These are phyloP conservation scores for Recurvomyces mirabilis DNA, from an alignment of 495 filamentous ascomycete species.

Conservation along the genomic window DNA sequence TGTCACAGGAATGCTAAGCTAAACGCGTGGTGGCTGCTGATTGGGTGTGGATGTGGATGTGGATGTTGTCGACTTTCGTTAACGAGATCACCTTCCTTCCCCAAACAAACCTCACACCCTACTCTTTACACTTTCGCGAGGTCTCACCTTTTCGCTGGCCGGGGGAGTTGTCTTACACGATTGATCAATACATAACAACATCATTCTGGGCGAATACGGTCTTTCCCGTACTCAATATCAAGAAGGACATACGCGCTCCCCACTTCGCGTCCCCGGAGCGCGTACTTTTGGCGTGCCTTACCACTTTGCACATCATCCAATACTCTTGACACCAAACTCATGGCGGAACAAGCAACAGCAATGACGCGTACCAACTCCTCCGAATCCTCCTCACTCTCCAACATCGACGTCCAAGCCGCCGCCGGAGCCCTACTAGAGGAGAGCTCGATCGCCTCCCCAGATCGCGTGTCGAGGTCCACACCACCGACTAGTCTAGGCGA, in stretches of 20 bases:
- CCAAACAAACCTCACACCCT: too few relatives aligned
- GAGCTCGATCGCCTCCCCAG: neutral
- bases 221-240: slow-evolving; percentile 1
- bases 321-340: neutral
- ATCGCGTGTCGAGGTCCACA: slow-evolving; percentile 10
- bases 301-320: neutral
- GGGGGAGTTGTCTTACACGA: too few relatives aligned
- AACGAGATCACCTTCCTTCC: too few relatives aligned
- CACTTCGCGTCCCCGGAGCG: neutral
- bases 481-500: slow-evolving; percentile 28
- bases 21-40: too few relatives aligned
- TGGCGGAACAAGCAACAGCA: neutral
- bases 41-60: too few relatives aligned
- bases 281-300: neutral
- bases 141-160: too few relatives aligned
- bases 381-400: slow-evolving; percentile 16
- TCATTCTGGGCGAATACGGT: too few relatives aligned
- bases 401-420: slow-evolving; percentile 9
- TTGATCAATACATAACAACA: too few relatives aligned
- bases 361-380: slow-evolving; percentile 17
- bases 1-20: too few relatives aligned
- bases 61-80: too few relatives aligned
- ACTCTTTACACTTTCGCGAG: too few relatives aligned
- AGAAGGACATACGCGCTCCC: neutral
- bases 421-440: neutral